phyloP scores from a whole-genome alignment of 1,139 yeast species.

The Pichia sp. region DNA sequence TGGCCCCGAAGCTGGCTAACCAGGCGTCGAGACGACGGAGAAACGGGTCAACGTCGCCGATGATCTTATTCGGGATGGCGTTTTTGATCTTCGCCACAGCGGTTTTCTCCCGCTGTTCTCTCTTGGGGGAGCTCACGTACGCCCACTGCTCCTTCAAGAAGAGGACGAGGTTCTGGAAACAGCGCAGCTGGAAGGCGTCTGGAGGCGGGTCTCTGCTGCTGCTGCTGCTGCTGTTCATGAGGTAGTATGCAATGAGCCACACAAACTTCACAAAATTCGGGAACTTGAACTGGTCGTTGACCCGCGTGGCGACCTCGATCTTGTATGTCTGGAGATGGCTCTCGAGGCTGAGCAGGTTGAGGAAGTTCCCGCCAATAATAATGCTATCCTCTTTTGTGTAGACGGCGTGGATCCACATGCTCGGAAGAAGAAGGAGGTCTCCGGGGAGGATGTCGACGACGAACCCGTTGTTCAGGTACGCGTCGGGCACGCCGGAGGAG shows the following conservation, averaged over 20 bases:
- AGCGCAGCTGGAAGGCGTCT: constrained; percentile 16
- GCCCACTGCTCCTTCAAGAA: constrained; percentile 26
- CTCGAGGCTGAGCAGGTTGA: constrained; percentile 58
- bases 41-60: constrained; percentile 39
- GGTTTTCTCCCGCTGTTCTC: constrained; percentile 16
- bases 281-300: constrained; percentile 70
- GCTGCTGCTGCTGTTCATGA: constrained; percentile 29
- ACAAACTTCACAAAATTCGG: constrained; percentile 70
- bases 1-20: constrained; percentile 16
- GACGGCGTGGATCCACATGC: constrained; percentile 94
- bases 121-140: constrained; percentile 14
- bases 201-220: constrained; percentile 24
- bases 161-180: constrained; percentile 17
- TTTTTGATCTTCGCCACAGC: constrained; percentile 18
- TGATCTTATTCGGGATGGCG: constrained; percentile 26
- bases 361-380: constrained; percentile 83
- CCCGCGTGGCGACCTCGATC: constrained; percentile 65
- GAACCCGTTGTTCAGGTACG: constrained; percentile 46
- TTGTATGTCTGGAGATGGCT: constrained; percentile 59
- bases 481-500: constrained; percentile 15
- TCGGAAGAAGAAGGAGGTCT: constrained; percentile 77
- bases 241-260: constrained; percentile 58
- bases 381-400: constrained; percentile 76
- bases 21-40: constrained; percentile 35
- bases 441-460: constrained; percentile 63